Evolutionary conservation across 2,329 filamentous ascomycete species (phyloP), one percentile per base, ranked within the genome.

Genomic region (Atkinsonella texensis): DNA sequence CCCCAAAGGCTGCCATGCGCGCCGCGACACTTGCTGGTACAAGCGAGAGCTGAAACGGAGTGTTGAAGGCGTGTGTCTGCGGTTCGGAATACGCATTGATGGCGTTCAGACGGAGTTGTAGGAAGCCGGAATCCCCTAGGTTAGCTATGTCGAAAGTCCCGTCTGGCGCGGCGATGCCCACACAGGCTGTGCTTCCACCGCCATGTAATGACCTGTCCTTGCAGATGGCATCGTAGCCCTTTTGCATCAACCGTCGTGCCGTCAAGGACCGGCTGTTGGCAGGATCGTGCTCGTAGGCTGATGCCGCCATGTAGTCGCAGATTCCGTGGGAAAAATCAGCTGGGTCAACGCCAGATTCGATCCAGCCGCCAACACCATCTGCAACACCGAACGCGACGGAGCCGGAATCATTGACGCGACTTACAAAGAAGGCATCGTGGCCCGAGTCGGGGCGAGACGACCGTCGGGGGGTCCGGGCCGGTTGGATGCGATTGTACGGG

Each of bases 11-110:
- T 12, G 83, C 81, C 60, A 89, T 85, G 60, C 93, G 87, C 20
- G 82, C 80, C 52, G 89, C 78, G 69, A 95, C 84, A 59, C 79
- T 81, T 3, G 85, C 80, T 0, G 93, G 91, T 8, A 96, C 84
- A 50, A 95, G 83, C 50, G 89, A 91, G 41, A 98, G 79, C 67
- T 98, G 93, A 64, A 87, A 98, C 0, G 93, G 93, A 0, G 93
- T 97, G 68, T 98, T 98, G 77, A 98, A 98, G 43, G 85, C 89
- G 67, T 98, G 93, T 0, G 89, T 96, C 68, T 98, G 93, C 23
- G 89, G 85, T 46, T 83, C 79, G 2, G 89, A 95, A 63, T 83
- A 84, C 52, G 85, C 80, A 65, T 93, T 85, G 33, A 98, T 87
- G 13, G 86, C 88, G 58, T 91, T 94, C 28, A 88, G 79, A 13